Percentiles rank a stretch among this genome's conserved stretches.
Conservation (phyloP, 306 rosid species). For the Myrica gale region DNA sequence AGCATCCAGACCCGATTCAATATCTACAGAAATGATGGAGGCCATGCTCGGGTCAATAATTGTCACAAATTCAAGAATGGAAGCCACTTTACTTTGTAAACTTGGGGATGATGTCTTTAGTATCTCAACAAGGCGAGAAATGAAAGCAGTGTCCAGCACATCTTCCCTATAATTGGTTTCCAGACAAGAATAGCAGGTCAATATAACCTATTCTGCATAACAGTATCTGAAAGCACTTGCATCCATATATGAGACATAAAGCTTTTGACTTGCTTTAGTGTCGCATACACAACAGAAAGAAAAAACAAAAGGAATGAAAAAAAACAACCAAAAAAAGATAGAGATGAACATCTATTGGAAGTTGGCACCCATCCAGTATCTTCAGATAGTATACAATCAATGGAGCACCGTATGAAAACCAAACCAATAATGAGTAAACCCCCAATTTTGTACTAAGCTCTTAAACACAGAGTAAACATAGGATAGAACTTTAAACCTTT, state of each 20-base stretch:
- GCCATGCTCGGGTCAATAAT: conserved; percentile 57
- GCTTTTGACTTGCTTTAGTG: neutral
- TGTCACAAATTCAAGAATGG: conserved; percentile 68
- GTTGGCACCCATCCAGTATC: neutral
- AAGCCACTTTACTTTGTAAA: conserved; percentile 77
- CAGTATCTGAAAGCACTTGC: neutral
- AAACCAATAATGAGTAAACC: neutral
- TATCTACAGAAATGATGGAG: conserved; percentile 40
- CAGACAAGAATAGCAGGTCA: neutral
- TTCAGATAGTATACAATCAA: neutral
- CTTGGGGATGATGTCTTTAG: conserved; percentile 58
- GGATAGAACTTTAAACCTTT: neutral
- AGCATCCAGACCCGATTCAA: conserved; percentile 63
- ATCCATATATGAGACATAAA: neutral
- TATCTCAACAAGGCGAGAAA: conserved; percentile 63
- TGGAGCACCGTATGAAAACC: neutral
- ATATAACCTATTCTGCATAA: neutral
- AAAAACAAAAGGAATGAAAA: neutral
- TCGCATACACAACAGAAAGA: neutral
- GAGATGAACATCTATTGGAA: neutral
- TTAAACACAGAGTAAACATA: neutral
- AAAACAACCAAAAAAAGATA: neutral
- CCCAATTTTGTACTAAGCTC: neutral
- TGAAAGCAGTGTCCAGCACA: conserved; percentile 51
- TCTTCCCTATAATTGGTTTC: conserved; percentile 42